Percentiles rank a stretch among this genome's conserved stretches.
Conservation (phyloP, 352 stramenopile species). For the Phytopythium delawarense region DNA sequence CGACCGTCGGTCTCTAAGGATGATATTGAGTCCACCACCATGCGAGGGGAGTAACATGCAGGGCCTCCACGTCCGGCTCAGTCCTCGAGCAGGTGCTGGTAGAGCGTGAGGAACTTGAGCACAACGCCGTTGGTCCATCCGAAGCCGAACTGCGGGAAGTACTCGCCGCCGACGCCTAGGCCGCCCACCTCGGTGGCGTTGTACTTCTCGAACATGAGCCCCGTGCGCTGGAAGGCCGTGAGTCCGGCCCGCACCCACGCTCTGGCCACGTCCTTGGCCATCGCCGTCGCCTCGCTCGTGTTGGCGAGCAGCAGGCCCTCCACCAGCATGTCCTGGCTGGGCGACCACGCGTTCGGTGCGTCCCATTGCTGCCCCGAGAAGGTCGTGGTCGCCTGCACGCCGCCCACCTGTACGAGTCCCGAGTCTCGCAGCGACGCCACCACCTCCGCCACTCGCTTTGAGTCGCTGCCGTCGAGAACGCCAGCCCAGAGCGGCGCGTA, state of each 20-base stretch:
- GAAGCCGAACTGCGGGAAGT: conserved; percentile 87
- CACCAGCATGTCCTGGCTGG: conserved; percentile 77
- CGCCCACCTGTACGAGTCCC: conserved; percentile 55
- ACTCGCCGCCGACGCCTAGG: conserved; percentile 78
- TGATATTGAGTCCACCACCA: not conserved
- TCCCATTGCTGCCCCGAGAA: conserved; percentile 87
- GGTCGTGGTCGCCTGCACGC: conserved; percentile 62
- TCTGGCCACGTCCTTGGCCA: conserved; percentile 50
- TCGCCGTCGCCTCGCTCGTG: conserved; percentile 33
- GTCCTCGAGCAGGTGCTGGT: conserved; percentile 55
- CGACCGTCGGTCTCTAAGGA: not conserved
- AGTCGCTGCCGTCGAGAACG: conserved; percentile 46
- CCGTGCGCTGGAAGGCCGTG: conserved; percentile 56
- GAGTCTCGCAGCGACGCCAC: conserved; percentile 49
- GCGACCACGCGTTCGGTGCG: conserved; percentile 82
- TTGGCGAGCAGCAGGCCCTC: conserved; percentile 66
- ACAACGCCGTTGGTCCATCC: conserved; percentile 87
- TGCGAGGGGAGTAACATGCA: too few species aligned
- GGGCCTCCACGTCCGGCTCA: not conserved
- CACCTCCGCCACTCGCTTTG: conserved; percentile 35
- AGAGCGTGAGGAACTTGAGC: conserved; percentile 79
- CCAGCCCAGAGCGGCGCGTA: conserved; percentile 79
- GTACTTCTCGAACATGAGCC: conserved; percentile 90
- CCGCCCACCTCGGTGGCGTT: conserved; percentile 64
- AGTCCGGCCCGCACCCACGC: conserved; percentile 66